phyloP scores from a whole-genome alignment of 306 rosid genomes.

The Acacia melanoxylon region DNA sequence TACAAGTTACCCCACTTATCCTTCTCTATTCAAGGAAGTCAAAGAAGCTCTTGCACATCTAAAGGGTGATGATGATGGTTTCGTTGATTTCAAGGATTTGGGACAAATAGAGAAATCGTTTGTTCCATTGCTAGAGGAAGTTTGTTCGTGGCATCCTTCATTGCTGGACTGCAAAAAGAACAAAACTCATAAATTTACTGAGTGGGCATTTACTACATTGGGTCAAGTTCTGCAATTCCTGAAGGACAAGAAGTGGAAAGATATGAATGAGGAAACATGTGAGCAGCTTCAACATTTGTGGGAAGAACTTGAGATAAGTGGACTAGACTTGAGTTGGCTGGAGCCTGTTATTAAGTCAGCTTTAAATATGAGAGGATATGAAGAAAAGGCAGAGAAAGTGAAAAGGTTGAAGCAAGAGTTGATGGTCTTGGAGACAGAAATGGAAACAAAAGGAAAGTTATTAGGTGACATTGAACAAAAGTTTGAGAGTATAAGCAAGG shows the following conservation, averaged over 20 bases:
- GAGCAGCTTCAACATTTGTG: neutral
- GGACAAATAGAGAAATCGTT: neutral
- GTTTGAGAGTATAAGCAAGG: neutral
- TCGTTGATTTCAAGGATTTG: neutral
- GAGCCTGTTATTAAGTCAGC: neutral
- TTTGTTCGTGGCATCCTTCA: neutral
- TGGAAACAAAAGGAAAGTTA: neutral
- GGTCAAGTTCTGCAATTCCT: neutral
- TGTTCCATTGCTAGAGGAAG: neutral
- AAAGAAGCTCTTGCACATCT: neutral
- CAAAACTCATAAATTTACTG: neutral
- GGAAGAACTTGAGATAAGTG: neutral
- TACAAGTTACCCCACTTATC: too few species aligned
- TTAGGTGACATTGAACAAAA: neutral
- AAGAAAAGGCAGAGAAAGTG: neutral
- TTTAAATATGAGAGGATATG: neutral
- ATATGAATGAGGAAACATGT: neutral
- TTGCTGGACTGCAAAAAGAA: neutral
- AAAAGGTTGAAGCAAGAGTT: neutral
- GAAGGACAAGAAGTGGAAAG: neutral
- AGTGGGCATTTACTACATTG: neutral
- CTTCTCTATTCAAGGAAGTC: too few species aligned
- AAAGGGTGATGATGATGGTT: neutral
- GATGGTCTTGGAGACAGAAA: neutral
- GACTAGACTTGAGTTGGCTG: neutral